Base-by-base conservation (phyloP, 345 rosid genomes). In the Barbarea vulgaris region DNA sequence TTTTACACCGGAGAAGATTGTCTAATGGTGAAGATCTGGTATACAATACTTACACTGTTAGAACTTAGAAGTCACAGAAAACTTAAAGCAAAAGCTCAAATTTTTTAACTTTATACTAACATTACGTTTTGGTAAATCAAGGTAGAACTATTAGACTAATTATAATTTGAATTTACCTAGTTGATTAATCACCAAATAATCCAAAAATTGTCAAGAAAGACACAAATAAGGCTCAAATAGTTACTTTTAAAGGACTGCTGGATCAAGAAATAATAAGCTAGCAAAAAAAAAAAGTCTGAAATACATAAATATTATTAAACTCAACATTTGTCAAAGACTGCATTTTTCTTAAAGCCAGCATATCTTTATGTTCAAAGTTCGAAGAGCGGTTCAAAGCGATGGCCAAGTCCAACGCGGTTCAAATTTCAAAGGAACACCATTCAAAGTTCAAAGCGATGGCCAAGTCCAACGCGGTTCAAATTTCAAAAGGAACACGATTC, bases 1-100 rank as follows among this genome's bases (percentile, higher is more conserved):
- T 59, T 46, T 46, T 65, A 39, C 50, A 28, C 19, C 17, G 44
- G 68, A 80, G 28, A 65, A 59, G 39, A 73, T 27, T 74, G 9
- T 73, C 61, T 42, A 17, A 61, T 3, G 41, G 70, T 3, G 68
- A 69, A 58, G 63, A 65, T 51, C 81, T 71, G 52, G 11, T 34
- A 60, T n/a, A 46, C 47, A 42, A 9, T 51, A 50, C 37, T 7
- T n/a, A 28, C n/a, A 68, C 13, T 17, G 27, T 67, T 27, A 58
- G 0, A 67, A 48, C 17, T 58, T 28, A 17, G 14, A 67, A 18
- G 5, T 52, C 70, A 52, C 9, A 41, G 12, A 39, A 66, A 66
- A 9, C 48, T 44, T 8, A 25, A 67, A 67, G 17, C 54, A 50
- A 27, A 48, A 48, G 19, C 44, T 48, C 33, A 67, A 48, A 34